A percentile compares a stretch with the other conserved stretches of the same genome.
Conservation (phyloP, 192 early-diverging fungal species). For the Entrophospora sp. region DNA sequence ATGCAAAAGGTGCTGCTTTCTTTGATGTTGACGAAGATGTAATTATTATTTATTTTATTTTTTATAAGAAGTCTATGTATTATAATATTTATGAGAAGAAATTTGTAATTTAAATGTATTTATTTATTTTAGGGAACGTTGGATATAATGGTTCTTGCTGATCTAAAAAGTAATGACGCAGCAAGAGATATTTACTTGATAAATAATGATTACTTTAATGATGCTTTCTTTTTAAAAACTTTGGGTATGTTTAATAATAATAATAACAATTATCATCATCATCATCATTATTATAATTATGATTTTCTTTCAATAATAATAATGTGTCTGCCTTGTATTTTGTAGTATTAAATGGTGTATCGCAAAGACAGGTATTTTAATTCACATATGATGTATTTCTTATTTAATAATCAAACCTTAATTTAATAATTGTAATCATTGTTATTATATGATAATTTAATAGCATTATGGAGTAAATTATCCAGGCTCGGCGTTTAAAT, state of each 20-base stretch:
- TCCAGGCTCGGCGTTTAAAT: conserved; percentile 80
- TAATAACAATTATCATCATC: not conserved
- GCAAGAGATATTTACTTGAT: conserved; percentile 49
- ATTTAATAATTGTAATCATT: no score
- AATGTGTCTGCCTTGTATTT: not conserved
- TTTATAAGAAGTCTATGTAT: not conserved
- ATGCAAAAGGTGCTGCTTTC: conserved; percentile 60
- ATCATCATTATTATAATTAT: not conserved
- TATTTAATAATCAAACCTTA: no score
- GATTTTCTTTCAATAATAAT: not conserved
- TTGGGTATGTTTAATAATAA: conserved; percentile 49
- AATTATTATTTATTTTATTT: conserved; percentile 22
- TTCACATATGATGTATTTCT: no score
- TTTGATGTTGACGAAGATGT: conserved; percentile 90
- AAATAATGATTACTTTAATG: conserved; percentile 86
- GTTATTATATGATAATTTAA: not conserved
- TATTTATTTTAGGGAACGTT: conserved; percentile 52
- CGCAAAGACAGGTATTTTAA: conserved; percentile 1
- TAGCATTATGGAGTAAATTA: conserved; percentile 65
- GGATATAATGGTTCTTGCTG: conserved; percentile 67
- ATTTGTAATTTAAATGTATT: not conserved
- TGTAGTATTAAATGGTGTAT: conserved; percentile 14
- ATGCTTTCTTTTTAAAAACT: conserved; percentile 90
- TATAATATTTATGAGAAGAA: not conserved
- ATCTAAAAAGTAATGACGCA: conserved; percentile 26